Conservation (phyloP, 1,284 basidiomycete species). For the Cerrena zonata region DNA sequence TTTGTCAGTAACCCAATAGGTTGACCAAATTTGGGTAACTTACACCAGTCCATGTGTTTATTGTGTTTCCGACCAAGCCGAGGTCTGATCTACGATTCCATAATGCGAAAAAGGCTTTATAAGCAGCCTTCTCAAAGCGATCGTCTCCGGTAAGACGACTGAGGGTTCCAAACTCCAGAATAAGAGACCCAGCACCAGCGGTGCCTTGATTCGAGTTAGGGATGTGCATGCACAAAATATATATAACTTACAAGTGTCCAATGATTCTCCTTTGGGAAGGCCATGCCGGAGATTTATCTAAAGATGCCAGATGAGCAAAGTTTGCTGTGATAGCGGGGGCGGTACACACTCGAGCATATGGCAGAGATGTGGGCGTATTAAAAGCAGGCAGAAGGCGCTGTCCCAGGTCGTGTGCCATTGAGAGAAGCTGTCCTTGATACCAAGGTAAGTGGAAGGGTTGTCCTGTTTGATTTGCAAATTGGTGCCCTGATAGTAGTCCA, state of each 20-base stretch:
- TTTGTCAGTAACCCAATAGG: neutral
- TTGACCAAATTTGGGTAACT: conserved; percentile 23
- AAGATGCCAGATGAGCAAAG: no score
- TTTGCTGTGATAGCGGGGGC: no score
- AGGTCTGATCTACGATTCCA: conserved; percentile 86
- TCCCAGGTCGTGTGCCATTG: conserved; percentile 80
- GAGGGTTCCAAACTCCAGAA: conserved; percentile 87
- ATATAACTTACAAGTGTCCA: conserved; percentile 62
- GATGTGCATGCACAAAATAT: conserved; percentile 1
- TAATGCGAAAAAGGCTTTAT: conserved; percentile 82
- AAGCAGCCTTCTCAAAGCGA: conserved; percentile 78
- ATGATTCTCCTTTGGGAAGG: conserved; percentile 59
- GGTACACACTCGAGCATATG: conserved; percentile 72
- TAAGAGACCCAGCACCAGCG: conserved; percentile 85
- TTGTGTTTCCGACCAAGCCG: conserved; percentile 81
- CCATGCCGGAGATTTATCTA: conserved; percentile 76
- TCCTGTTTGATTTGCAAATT: conserved; percentile 63
- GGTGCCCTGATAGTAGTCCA: conserved; percentile 80
- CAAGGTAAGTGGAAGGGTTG: conserved; percentile 70
- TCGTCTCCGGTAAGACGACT: conserved; percentile 83
- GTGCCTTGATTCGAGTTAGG: conserved; percentile 48
- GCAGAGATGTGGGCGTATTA: conserved; percentile 80
- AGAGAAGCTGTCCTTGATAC: conserved; percentile 71
- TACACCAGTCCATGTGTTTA: conserved; percentile 76
- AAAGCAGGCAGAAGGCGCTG: conserved; percentile 83